Conservation (phyloP, 2,329 filamentous ascomycete species). For the Aurifilum marmelostoma region DNA sequence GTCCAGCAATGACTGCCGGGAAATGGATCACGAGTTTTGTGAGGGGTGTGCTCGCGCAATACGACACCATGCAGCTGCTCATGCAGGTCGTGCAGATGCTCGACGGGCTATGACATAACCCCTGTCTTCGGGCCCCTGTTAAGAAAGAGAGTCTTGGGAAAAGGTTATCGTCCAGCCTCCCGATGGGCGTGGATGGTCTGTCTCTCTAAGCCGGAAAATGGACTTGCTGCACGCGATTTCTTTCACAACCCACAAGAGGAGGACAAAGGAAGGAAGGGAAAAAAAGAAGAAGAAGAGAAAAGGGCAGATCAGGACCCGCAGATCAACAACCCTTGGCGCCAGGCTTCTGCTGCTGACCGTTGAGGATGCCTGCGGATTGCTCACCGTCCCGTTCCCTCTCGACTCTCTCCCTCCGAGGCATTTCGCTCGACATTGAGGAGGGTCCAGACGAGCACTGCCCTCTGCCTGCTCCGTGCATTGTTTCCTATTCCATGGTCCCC, state of each 20-base stretch:
- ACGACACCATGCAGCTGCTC: constrained; percentile 4
- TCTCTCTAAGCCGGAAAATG: too few relatives aligned
- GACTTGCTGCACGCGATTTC: too few relatives aligned
- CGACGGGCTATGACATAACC: not conserved
- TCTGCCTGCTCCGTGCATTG: constrained; percentile 47
- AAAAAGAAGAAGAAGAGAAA: not conserved
- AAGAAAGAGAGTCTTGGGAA: not conserved
- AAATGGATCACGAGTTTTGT: not conserved
- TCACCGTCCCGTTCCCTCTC: constrained; percentile 35
- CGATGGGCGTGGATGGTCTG: too few relatives aligned
- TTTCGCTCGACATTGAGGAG: constrained; percentile 43
- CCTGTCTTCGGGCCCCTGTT: not conserved
- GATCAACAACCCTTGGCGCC: not conserved
- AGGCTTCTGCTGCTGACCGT: not conserved
- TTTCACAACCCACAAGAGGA: too few relatives aligned
- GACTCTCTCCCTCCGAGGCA: constrained; percentile 41
- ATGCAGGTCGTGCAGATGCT: not conserved
- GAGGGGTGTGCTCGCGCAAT: not conserved
- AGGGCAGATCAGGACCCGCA: not conserved
- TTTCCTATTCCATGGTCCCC: not conserved
- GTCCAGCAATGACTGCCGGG: not conserved
- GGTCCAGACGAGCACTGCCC: constrained; percentile 48
- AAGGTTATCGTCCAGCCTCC: not conserved
- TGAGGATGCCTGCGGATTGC: not conserved
- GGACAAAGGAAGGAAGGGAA: too few relatives aligned